Evolutionary conservation across 768 basidiomycete species (phyloP).

Genomic region (Russula brevipes): DNA sequence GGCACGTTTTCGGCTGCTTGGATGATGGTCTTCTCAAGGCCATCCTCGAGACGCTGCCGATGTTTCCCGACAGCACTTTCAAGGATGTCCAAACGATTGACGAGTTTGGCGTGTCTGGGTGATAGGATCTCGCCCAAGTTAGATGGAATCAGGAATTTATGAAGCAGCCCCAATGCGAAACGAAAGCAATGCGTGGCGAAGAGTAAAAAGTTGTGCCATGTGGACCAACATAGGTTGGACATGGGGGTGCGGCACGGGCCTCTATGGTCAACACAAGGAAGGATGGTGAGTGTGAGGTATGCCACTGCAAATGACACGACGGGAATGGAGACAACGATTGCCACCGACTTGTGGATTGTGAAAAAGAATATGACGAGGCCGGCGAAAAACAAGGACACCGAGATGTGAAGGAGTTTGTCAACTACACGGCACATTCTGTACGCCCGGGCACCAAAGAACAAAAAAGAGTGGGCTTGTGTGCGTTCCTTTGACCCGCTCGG

Average conservation of each 20-base stretch:
- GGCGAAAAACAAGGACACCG: conserved; percentile 18
- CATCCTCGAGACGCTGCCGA: background rate
- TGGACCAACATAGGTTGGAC: conserved; percentile 7
- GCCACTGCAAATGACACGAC: background rate
- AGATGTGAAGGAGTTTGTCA: conserved; percentile 16
- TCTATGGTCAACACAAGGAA: background rate
- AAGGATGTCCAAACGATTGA: background rate
- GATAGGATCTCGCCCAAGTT: background rate
- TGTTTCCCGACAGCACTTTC: background rate
- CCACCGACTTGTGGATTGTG: background rate
- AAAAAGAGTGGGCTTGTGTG: conserved; percentile 11
- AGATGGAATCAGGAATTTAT: background rate
- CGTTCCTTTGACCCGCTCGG: background rate
- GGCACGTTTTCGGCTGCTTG: background rate
- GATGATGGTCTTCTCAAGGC: background rate
- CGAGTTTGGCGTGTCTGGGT: background rate
- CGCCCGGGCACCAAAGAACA: conserved; percentile 11
- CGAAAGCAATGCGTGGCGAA: background rate
- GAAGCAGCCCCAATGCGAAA: background rate
- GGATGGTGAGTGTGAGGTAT: conserved; percentile 5
- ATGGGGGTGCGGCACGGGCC: background rate
- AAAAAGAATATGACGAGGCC: conserved; percentile 15
- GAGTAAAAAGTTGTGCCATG: background rate
- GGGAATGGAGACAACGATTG: conserved; percentile 3
- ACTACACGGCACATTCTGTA: conserved; percentile 4